Evolutionary conservation across 257 asterid species (phyloP).

Genomic region (Ocimum tenuiflorum): DNA sequence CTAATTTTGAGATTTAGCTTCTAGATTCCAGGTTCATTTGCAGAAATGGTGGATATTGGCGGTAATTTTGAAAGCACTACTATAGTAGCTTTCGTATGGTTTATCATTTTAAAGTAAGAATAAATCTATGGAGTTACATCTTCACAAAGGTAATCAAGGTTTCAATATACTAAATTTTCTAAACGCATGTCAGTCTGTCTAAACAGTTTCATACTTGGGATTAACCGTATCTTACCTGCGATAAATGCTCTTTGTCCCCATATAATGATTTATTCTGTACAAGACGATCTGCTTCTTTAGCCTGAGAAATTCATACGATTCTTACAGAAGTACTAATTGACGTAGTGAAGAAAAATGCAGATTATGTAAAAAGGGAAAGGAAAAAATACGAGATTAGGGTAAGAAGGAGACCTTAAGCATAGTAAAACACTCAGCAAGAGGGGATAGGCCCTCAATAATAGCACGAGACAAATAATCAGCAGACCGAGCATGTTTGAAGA

Average conservation of each 20-base stretch:
- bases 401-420: conserved; percentile 79
- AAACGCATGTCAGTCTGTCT: not conserved
- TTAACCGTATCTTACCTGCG: conserved; percentile 55
- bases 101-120: not conserved
- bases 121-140: not conserved
- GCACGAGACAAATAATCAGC: conserved; percentile 61
- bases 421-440: conserved; percentile 96
- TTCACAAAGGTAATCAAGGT: not conserved
- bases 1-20: not conserved
- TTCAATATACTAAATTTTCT: not conserved
- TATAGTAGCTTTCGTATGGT: not conserved
- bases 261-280: conserved; percentile 63
- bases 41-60: not conserved
- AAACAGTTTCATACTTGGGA: not conserved
- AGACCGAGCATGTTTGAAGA: conserved; percentile 71
- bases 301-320: conserved; percentile 46
- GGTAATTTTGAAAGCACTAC: not conserved
- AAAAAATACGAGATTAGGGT: conserved; percentile 28
- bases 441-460: conserved; percentile 66
- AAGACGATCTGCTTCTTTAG: conserved; percentile 85
- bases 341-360: conserved; percentile 8
- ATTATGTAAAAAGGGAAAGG: conserved; percentile 7
- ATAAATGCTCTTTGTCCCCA: conserved; percentile 87
- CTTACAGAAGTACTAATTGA: conserved; percentile 9
- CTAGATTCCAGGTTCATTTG: conserved; percentile 5